phyloP scores from a whole-genome alignment of 768 basidiomycete genomes.

The Cytidiella melzeri region DNA sequence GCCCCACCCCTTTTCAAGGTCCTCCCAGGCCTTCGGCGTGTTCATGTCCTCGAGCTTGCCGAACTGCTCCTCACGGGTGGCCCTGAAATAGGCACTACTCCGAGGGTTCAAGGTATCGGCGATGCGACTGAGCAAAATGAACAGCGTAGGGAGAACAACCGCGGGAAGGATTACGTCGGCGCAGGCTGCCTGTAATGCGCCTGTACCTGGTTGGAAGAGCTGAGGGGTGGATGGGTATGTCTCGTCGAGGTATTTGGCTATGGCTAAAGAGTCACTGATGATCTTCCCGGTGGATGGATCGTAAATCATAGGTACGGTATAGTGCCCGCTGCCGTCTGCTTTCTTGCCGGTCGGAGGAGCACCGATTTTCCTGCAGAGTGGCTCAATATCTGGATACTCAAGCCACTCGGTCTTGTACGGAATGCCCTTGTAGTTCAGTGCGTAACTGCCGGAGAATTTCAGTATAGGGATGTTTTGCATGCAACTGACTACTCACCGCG shows the following conservation, averaged over 20 bases:
- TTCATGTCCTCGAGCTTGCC: conserved; percentile 30
- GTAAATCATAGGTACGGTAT: conserved; percentile 46
- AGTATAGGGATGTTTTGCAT: no score
- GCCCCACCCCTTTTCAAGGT: conserved; percentile 19
- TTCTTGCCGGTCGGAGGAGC: conserved; percentile 27
- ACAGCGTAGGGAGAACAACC: not conserved
- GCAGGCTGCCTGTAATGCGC: conserved; percentile 36
- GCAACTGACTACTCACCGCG: no score
- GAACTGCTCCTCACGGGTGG: conserved; percentile 26
- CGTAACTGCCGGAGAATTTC: no score
- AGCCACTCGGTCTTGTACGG: conserved; percentile 41
- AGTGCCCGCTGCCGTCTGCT: conserved; percentile 26
- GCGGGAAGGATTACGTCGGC: not conserved
- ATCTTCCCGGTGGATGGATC: conserved; percentile 35
- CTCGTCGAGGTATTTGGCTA: conserved; percentile 46
- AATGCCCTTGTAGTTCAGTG: conserved; percentile 32
- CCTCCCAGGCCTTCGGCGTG: conserved; percentile 21
- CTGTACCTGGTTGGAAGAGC: conserved; percentile 33
- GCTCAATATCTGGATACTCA: conserved; percentile 41
- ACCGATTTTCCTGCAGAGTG: conserved; percentile 27
- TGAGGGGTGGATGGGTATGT: conserved; percentile 39
- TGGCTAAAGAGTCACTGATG: conserved; percentile 38
- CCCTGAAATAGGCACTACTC: conserved; percentile 32
- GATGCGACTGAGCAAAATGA: conserved; percentile 1
- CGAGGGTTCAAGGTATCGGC: conserved; percentile 7